A percentile compares a stretch with the other conserved stretches of the same genome.
These are phyloP conservation scores for Hyaloperonospora arabidopsidis DNA, from an alignment of 352 stramenopile genomes.

Conservation along the genomic window DNA sequence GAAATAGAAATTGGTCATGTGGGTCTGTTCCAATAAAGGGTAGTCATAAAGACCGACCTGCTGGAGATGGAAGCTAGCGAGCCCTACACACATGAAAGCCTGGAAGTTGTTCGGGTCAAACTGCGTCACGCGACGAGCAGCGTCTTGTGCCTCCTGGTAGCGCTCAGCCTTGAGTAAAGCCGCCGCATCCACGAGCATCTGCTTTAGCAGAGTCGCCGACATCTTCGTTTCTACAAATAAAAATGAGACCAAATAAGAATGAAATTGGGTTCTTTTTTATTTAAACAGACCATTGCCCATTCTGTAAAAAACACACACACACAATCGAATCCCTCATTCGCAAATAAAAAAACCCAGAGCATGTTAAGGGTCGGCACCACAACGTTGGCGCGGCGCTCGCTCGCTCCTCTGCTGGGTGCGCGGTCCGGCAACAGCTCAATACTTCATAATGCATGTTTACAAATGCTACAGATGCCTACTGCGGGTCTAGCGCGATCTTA, in stretches of 20 bases:
- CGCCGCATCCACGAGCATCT: slow-evolving; percentile 74
- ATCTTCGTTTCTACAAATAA: slow-evolving; percentile 20
- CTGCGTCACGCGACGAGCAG: slow-evolving; percentile 60
- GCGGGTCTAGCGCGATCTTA: slow-evolving; percentile 7
- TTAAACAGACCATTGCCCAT: too few relatives aligned
- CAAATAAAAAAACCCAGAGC: too few relatives aligned
- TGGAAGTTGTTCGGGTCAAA: slow-evolving; percentile 78
- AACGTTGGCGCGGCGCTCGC: slow-evolving; percentile 13
- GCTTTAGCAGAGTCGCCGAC: slow-evolving; percentile 58
- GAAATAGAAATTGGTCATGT: not conserved
- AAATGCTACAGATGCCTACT: slow-evolving; percentile 9
- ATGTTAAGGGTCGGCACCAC: slow-evolving; percentile 20
- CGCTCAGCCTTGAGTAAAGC: slow-evolving; percentile 61
- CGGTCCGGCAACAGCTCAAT: not conserved
- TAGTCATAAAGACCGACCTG: slow-evolving; percentile 29
- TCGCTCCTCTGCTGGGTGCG: slow-evolving; percentile 5
- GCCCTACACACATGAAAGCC: slow-evolving; percentile 70
- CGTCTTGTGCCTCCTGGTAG: slow-evolving; percentile 66
- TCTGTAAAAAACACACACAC: too few relatives aligned
- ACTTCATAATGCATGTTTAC: not conserved
- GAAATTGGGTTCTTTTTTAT: too few relatives aligned
- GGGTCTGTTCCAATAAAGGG: not conserved
- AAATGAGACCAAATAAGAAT: not conserved
- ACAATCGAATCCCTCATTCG: too few relatives aligned
- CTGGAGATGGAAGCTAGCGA: slow-evolving; percentile 67